Conservation (phyloP, 2,329 filamentous ascomycete genomes). For the Fusarium setosum region DNA sequence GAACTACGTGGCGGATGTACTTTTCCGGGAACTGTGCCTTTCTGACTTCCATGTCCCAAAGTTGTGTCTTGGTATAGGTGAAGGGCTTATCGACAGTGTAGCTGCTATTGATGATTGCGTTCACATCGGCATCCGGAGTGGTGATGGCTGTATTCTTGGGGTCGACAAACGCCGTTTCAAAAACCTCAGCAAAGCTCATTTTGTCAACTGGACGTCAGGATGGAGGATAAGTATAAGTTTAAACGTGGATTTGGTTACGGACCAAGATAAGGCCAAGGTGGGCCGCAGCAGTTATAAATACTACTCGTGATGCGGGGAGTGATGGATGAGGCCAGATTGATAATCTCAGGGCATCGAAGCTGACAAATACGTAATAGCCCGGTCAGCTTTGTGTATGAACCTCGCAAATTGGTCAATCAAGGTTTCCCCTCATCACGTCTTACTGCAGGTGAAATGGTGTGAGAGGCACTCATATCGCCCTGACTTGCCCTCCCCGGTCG, state of each 20-base stretch:
- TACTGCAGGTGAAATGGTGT: not conserved
- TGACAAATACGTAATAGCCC: not conserved
- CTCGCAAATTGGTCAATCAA: not conserved
- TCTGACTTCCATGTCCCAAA: conserved; percentile 4
- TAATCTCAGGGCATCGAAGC: not conserved
- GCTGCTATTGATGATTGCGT: not conserved
- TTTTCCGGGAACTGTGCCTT: not conserved
- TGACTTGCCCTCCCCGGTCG: too few relatives aligned
- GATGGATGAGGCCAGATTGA: not conserved
- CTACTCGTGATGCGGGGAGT: not conserved
- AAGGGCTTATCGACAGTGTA: not conserved
- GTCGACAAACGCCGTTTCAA: not conserved
- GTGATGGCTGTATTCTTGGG: not conserved
- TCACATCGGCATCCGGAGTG: not conserved
- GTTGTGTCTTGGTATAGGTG: not conserved
- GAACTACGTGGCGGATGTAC: conserved; percentile 1
- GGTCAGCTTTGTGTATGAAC: not conserved
- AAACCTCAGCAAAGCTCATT: not conserved
- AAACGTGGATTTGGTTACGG: too few relatives aligned
- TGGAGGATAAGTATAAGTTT: not conserved
- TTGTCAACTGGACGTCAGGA: too few relatives aligned
- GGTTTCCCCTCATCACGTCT: not conserved
- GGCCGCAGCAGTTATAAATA: not conserved
- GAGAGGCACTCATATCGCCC: too few relatives aligned
- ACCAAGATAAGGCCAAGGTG: too few relatives aligned